Conservation (phyloP, 2,329 filamentous ascomycete species). For the Fusarium marasasianum region DNA sequence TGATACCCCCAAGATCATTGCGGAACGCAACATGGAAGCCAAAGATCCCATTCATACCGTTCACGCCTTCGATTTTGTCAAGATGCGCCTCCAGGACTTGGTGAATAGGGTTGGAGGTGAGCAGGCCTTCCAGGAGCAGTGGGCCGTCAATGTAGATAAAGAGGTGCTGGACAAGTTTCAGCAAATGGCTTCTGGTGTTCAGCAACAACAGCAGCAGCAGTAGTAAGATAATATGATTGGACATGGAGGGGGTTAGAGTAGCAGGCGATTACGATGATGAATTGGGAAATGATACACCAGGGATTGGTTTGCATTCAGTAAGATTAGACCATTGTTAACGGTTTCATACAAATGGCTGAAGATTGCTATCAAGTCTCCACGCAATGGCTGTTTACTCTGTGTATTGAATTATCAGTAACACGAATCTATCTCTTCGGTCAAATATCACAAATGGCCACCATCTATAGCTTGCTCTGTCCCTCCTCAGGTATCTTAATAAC, state of each 20-base stretch:
- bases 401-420: background rate
- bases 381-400: background rate
- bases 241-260: background rate
- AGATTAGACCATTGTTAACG: conserved; percentile 17
- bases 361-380: background rate
- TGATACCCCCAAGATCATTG: conserved; percentile 64
- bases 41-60: conserved; percentile 75
- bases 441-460: background rate
- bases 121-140: conserved; percentile 72
- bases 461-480: conserved; percentile 64
- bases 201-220: conserved; percentile 22
- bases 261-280: conserved; percentile 4
- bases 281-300: conserved; percentile 14
- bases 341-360: background rate
- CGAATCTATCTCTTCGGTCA: background rate
- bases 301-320: conserved; percentile 31
- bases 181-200: conserved; percentile 40
- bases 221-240: background rate
- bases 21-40: conserved; percentile 62
- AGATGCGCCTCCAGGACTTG: conserved; percentile 66
- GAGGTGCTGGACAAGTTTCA: conserved; percentile 74
- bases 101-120: conserved; percentile 71
- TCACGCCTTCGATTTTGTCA: conserved; percentile 71
- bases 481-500: conserved; percentile 84
- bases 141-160: conserved; percentile 78